These are phyloP conservation scores for Hysterangium stoloniferum DNA, from an alignment of 768 basidiomycete species.

Conservation along the genomic window DNA sequence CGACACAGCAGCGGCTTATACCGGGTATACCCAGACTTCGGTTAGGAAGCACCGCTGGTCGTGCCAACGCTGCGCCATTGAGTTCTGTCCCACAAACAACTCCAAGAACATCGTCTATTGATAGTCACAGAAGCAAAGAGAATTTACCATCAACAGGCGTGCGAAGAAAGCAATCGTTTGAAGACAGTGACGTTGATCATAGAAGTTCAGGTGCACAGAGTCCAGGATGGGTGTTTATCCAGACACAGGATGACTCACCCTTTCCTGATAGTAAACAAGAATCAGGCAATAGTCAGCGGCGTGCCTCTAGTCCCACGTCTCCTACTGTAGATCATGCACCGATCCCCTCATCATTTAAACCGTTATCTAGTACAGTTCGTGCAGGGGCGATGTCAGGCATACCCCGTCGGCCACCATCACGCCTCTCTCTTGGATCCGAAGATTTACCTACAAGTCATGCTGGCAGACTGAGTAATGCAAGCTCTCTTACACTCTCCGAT, in stretches of 20 bases:
- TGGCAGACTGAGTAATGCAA: conserved; percentile 45
- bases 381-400: conserved; percentile 39
- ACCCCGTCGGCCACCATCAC: conserved; percentile 57
- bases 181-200: not conserved
- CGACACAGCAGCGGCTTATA: conserved; percentile 80
- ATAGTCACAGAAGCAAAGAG: not conserved
- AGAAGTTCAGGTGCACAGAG: conserved; percentile 13
- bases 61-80: not conserved
- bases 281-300: conserved; percentile 43
- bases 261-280: conserved; percentile 49
- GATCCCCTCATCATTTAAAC: conserved; percentile 38
- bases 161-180: conserved; percentile 2
- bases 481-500: conserved; percentile 57
- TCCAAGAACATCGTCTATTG: not conserved
- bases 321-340: conserved; percentile 42
- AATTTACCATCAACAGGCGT: not conserved
- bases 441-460: conserved; percentile 28
- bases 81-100: not conserved
- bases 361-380: conserved; percentile 32
- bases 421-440: conserved; percentile 47
- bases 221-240: conserved; percentile 72
- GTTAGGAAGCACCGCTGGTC: conserved; percentile 67
- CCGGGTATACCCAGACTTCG: conserved; percentile 79
- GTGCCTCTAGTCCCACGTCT: conserved; percentile 55
- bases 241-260: conserved; percentile 70